A percentile compares a stretch with the other conserved stretches of the same genome.
phyloP scores from a whole-genome alignment of 208 protist genomes.

The Crithidia thermophila region DNA sequence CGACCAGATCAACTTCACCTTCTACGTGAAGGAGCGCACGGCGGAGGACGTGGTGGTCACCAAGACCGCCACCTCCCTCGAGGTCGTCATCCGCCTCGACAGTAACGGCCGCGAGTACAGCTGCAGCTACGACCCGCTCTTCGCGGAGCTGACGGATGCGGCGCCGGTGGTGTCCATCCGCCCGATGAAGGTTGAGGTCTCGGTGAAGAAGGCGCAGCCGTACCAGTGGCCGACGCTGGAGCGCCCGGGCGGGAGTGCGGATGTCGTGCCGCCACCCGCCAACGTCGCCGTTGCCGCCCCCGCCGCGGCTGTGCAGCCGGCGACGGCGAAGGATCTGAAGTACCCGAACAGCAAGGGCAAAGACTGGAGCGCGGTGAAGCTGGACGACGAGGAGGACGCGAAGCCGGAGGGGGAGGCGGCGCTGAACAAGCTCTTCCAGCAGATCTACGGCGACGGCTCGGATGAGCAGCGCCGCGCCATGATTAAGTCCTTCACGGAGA shows the following conservation, averaged over 20 bases:
- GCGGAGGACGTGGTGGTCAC: conserved; percentile 61
- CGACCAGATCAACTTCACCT: conserved; percentile 68
- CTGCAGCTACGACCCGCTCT: conserved; percentile 71
- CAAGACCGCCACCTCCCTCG: conserved; percentile 36
- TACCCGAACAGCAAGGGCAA: conserved; percentile 87
- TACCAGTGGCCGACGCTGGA: conserved; percentile 82
- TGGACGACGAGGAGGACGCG: conserved; percentile 85
- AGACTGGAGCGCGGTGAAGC: conserved; percentile 76
- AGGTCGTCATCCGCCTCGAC: conserved; percentile 66
- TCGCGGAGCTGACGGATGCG: conserved; percentile 38
- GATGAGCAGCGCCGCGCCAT: conserved; percentile 93
- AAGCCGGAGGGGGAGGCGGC: conserved; percentile 92
- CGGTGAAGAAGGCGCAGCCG: conserved; percentile 53
- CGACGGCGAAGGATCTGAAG: conserved; percentile 50
- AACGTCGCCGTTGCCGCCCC: not conserved
- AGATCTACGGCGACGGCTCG: conserved; percentile 94
- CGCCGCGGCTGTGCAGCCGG: conserved; percentile 16
- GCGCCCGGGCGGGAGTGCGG: conserved; percentile 14
- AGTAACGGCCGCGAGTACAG: conserved; percentile 67
- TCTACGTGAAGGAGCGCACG: conserved; percentile 83
- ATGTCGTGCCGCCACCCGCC: not conserved
- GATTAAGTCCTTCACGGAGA: conserved; percentile 96
- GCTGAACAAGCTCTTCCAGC: conserved; percentile 92
- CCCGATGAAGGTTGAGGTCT: conserved; percentile 91
- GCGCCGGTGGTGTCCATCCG: conserved; percentile 48